Evolutionary conservation across 2,329 filamentous ascomycete genomes (phyloP).

Genomic region (Alternaria hordeiaustralica): DNA sequence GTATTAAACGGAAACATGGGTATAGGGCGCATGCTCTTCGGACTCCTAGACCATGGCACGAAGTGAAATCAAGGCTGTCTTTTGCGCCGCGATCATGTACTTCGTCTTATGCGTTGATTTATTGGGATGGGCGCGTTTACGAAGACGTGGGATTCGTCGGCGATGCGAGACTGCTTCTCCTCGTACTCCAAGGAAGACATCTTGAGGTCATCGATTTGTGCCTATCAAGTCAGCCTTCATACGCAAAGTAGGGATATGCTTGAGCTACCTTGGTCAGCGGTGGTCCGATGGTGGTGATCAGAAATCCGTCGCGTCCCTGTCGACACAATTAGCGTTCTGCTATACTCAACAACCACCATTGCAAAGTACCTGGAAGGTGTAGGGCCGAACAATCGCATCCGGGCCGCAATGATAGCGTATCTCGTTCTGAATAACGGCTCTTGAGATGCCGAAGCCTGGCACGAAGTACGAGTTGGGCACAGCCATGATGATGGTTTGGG

Average conservation of each 20-base stretch:
- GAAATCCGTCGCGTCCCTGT: conserved; percentile 52
- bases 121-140: conserved; percentile 50
- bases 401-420: conserved; percentile 53
- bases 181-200: conserved; percentile 50
- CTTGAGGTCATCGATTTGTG: conserved; percentile 53
- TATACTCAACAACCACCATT: neutral
- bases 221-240: conserved; percentile 34
- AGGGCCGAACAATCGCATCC: conserved; percentile 52
- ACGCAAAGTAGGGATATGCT: neutral
- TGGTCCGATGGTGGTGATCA: conserved; percentile 50
- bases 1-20: conserved; percentile 5
- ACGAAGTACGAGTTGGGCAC: conserved; percentile 51
- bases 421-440: conserved; percentile 53
- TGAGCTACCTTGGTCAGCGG: conserved; percentile 50
- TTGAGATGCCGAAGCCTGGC: conserved; percentile 52
- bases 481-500: conserved; percentile 28
- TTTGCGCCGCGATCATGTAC: conserved; percentile 17
- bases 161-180: conserved; percentile 49
- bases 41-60: neutral
- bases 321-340: conserved; percentile 20
- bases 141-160: conserved; percentile 44
- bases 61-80: neutral
- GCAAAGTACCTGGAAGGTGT: conserved; percentile 48
- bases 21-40: conserved; percentile 13
- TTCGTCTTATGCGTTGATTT: conserved; percentile 41